Base-by-base conservation (phyloP, 805 yeast species). In the Wickerhamomyces strasburgensis region DNA sequence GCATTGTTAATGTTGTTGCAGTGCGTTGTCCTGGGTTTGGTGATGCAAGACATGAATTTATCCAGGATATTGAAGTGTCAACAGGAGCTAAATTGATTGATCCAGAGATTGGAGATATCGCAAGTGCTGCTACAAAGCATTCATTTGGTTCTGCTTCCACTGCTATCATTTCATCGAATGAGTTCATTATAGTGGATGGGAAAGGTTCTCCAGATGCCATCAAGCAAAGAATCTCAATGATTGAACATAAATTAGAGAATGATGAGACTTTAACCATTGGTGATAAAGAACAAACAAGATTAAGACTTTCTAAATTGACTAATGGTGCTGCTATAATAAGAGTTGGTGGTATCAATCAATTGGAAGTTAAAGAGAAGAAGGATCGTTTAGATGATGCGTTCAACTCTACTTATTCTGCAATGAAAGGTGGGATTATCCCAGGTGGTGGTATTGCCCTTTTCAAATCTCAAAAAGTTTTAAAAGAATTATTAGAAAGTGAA, bases 11-110 rank as follows among this genome's bases (percentile, higher is more conserved):
- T 67, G 97, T 93, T 43, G 84, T 93, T 61, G 94, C 93, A 52
- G 96, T 93, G 50, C 90, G 89, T 75, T 96, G 98, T 24, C 98
- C 98, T 56, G 98, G 98, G 36, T 93, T 90, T 58, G 98, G 98
- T 65, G 98, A 93, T 72, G 89, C 93, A 80, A 84, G 97, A 72
- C 85, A 86, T 76, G 88, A 88, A 74, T 88, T 85, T 49, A 71
- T 93, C 46, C 96, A 96, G 51, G 98, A 93, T 65, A 80, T 93
- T 64, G 96, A 96, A 57, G 82, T 87, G 56, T 74, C 89, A 46
- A 82, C 97, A 30, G 97, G 97, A 44, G 96, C 96, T 66, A 85
- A 96, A 14, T 64, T 68, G 8, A 62, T 66, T 41, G 87, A 96
- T 49, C 96, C 89, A 66, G 98, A 93, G 65, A 75, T 88, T 53